phyloP scores from a whole-genome alignment of 345 rosid genomes.

The Hypericum perforatum region DNA sequence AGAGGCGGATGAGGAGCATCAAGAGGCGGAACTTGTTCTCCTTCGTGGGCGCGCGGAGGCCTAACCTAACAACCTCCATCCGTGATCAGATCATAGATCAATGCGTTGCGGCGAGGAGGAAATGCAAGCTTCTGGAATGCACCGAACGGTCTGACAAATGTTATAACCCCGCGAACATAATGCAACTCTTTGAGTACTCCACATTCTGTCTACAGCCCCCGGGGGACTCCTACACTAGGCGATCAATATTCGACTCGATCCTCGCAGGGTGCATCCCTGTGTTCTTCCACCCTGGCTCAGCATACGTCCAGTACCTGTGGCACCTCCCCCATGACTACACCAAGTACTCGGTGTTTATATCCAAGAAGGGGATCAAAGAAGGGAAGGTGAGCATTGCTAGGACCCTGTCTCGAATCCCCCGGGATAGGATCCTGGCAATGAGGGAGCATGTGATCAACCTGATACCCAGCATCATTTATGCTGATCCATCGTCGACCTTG shows the following conservation, averaged over 20 bases:
- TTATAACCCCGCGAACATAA: slow-evolving; percentile 34
- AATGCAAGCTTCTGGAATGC: slow-evolving; percentile 53
- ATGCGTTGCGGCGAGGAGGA: slow-evolving; percentile 46
- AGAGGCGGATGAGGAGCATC: slow-evolving; percentile 37
- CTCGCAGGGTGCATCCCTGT: slow-evolving; percentile 81
- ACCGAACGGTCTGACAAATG: slow-evolving; percentile 27
- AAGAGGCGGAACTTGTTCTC: slow-evolving; percentile 47
- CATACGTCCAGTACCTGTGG: slow-evolving; percentile 74
- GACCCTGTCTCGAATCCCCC: slow-evolving; percentile 31
- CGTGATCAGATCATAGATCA: slow-evolving; percentile 48
- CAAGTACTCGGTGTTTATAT: slow-evolving; percentile 56
- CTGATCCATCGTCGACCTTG: slow-evolving; percentile 39
- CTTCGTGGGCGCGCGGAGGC: slow-evolving; percentile 55
- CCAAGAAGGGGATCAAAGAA: slow-evolving; percentile 32
- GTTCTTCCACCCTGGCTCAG: slow-evolving; percentile 83
- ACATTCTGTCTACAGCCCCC: slow-evolving; percentile 70
- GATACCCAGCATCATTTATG: slow-evolving; percentile 55
- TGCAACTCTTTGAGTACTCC: slow-evolving; percentile 50
- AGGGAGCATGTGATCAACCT: slow-evolving; percentile 47
- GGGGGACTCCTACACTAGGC: slow-evolving; percentile 73
- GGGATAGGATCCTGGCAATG: slow-evolving; percentile 31
- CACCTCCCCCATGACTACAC: slow-evolving; percentile 54
- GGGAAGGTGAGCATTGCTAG: slow-evolving; percentile 47
- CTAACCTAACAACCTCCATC: slow-evolving; percentile 40
- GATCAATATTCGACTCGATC: slow-evolving; percentile 76